Evolutionary conservation across 78 protist species (phyloP).

Genomic region (Bigelowiella natans): DNA sequence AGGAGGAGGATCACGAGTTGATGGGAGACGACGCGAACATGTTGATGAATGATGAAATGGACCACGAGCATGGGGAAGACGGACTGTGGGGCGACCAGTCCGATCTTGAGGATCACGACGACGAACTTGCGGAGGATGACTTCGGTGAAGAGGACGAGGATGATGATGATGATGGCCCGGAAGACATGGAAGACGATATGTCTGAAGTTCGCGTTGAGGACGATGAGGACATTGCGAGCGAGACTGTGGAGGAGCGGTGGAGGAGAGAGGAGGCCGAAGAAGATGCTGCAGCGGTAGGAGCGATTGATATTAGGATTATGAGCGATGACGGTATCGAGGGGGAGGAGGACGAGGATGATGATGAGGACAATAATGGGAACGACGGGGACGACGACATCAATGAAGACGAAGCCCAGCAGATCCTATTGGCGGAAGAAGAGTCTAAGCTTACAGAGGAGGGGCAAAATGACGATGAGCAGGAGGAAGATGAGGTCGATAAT

Average conservation of each 20-base stretch:
- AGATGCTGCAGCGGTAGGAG: neutral
- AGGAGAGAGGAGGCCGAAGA: neutral
- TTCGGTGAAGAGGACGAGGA: neutral
- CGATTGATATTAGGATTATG: neutral
- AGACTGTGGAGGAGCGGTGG: neutral
- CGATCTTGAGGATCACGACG: neutral
- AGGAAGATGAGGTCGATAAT: too few species aligned
- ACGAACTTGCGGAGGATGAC: neutral
- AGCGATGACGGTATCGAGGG: neutral
- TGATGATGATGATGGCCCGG: neutral
- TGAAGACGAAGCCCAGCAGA: neutral
- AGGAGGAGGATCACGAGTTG: neutral
- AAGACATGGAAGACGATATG: neutral
- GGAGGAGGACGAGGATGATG: neutral
- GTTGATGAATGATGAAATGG: neutral
- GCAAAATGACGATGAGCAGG: neutral
- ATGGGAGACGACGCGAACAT: neutral
- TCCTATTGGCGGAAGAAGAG: neutral
- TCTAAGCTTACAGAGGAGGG: neutral
- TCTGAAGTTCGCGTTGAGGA: neutral
- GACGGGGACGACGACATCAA: neutral
- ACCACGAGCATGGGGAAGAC: neutral
- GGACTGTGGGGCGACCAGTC: neutral
- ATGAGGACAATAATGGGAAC: neutral
- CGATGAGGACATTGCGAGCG: neutral